These are phyloP conservation scores for Aurantiochytrium sp. DNA, from an alignment of 108 stramenopile genomes.

Conservation along the genomic window DNA sequence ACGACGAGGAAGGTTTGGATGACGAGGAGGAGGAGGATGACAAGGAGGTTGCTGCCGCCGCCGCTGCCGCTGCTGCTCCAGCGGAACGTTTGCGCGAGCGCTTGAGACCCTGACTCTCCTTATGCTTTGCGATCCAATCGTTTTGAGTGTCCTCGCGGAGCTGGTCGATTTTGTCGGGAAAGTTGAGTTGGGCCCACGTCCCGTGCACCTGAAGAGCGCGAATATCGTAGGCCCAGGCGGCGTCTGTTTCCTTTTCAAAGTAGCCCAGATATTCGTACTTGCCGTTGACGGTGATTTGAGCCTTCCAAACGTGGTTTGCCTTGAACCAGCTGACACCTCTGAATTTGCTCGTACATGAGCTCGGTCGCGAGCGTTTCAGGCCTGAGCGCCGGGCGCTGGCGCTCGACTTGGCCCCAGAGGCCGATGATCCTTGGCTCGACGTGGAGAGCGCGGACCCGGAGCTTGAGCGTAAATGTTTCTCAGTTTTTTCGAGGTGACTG, in stretches of 20 bases:
- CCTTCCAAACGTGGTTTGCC: conserved; percentile 7
- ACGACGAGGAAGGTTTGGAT: too few relatives aligned
- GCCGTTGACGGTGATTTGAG: conserved; percentile 11
- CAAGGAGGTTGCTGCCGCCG: background rate
- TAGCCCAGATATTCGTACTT: conserved; percentile 10
- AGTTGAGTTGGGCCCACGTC: background rate
- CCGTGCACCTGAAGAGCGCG: conserved; percentile 1
- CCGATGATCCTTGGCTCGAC: too few relatives aligned
- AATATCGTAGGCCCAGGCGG: conserved; percentile 8
- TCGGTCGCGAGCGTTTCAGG: background rate
- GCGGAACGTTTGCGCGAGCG: background rate
- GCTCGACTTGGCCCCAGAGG: too few relatives aligned
- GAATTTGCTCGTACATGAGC: background rate
- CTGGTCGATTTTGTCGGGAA: background rate
- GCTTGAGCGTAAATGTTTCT: too few relatives aligned
- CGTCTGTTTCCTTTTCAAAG: background rate
- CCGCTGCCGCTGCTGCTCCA: background rate
- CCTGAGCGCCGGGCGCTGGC: background rate
- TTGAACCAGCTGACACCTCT: background rate
- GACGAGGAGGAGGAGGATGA: too few relatives aligned
- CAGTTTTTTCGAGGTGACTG: too few relatives aligned
- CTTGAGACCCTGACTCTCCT: background rate
- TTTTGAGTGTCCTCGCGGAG: background rate
- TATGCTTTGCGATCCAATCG: background rate
- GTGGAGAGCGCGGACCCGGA: too few relatives aligned